Evolutionary conservation across 331 rosid genomes (phyloP), one percentile per base, ranked within the genome.

Genomic region (Stylosanthes scabra): DNA sequence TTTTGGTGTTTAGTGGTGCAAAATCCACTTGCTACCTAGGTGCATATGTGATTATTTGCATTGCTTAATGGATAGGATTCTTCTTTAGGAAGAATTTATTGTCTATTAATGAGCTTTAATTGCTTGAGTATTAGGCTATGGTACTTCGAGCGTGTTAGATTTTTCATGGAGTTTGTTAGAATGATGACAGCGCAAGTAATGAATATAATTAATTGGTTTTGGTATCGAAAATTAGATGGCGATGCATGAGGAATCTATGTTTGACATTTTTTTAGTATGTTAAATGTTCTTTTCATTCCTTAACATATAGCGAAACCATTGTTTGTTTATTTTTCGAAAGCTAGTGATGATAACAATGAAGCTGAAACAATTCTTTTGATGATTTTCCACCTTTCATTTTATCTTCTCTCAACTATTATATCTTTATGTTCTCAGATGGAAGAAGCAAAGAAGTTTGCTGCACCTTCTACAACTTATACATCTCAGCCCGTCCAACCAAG

Each of bases 401-500:
- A 16, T 49, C 10, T 39, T 82, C 45, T 8, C 50, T 51, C 11
- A 65, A 25, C 56, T 25, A 2, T 55, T 40, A 7, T n/a, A n/a
- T n/a, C 59, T 76, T 62, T 70, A 40, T 34, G 60, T 70, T 83
- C 60, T 65, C 79, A 92, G 98, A 90, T 92, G 93, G 96, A 92
- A 75, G 98, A 92, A 73, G 62, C 94, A 55, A 92, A 85, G 88
- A 90, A 90, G 74, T 84, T 73, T 72, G 8, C 84, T 41, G 83
- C 94, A 52, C 86, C 84, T 51, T 76, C 89, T 47, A 47, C 93
- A 39, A 58, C 96, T 3, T 77, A 83, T 64, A 29, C 85, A 39
- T 78, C 97, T 71, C 97, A 83, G 37, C 87, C 89, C 29, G 62
- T 80, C 74, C 93, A 85, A 82, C 37, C 89, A 70, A 79, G 56